Conservation (phyloP, 345 rosid species). For the Lumnitzera littorea region DNA sequence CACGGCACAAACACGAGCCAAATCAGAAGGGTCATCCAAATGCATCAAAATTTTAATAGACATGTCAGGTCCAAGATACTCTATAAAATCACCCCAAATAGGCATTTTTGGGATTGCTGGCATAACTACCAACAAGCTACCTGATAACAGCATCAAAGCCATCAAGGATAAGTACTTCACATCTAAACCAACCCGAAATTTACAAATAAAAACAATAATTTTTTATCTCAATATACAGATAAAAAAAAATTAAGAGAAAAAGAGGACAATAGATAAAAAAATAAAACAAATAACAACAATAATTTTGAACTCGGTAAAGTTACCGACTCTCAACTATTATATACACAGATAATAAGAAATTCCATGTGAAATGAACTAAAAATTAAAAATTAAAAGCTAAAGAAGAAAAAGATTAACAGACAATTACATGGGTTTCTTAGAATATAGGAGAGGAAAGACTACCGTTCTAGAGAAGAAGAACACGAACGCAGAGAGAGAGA, state of each 20-base stretch:
- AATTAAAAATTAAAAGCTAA: not conserved
- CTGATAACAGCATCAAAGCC: not conserved
- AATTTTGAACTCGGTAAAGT: not conserved
- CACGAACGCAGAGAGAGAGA: not conserved
- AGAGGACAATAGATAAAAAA: too few relatives aligned
- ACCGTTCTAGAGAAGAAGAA: not conserved
- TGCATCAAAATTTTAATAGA: slow-evolving; percentile 12
- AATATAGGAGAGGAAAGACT: not conserved
- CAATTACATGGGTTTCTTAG: not conserved
- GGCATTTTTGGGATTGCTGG: slow-evolving; percentile 9
- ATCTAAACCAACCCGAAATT: too few relatives aligned
- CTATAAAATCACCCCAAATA: slow-evolving; percentile 19
- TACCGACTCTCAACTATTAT: not conserved
- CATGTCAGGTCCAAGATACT: slow-evolving; percentile 23
- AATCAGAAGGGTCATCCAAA: slow-evolving; percentile 29
- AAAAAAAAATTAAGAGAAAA: not conserved
- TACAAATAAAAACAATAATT: too few relatives aligned
- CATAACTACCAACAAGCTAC: not conserved
- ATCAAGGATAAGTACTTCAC: too few relatives aligned
- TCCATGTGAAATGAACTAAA: not conserved
- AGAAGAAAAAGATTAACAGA: not conserved
- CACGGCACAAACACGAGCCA: slow-evolving; percentile 21
- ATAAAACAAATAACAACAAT: not conserved
- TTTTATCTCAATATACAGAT: not conserved
- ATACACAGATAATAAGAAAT: not conserved